A percentile compares a stretch with the other conserved stretches of the same genome.
phyloP scores from a whole-genome alignment of 805 yeast genomes.

The Candida morakotiae region DNA sequence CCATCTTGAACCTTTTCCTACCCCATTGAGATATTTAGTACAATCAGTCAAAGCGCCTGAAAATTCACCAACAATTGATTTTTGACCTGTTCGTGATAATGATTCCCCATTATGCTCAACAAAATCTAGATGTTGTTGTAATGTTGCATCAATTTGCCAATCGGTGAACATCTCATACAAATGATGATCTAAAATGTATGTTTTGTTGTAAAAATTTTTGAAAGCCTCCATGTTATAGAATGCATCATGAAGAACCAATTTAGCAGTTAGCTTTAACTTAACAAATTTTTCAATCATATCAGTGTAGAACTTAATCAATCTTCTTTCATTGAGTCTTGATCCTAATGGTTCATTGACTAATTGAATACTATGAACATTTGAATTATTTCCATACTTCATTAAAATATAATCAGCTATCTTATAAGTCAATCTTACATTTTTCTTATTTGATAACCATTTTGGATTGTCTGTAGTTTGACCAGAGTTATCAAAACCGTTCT shows the following conservation, averaged over 20 bases:
- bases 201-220: conserved; percentile 26
- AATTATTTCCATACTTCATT: conserved; percentile 63
- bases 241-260: conserved; percentile 78
- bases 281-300: conserved; percentile 67
- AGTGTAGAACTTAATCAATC: conserved; percentile 54
- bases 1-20: conserved; percentile 75
- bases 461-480: conserved; percentile 62
- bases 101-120: conserved; percentile 29
- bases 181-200: conserved; percentile 80
- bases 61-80: conserved; percentile 86
- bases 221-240: conserved; percentile 68
- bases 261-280: conserved; percentile 38
- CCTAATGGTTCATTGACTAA: conserved; percentile 89
- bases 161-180: conserved; percentile 81
- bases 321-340: conserved; percentile 53
- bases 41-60: conserved; percentile 91
- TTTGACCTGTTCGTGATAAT: conserved; percentile 52
- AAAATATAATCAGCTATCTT: conserved; percentile 52
- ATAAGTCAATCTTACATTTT: conserved; percentile 37
- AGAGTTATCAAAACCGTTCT: conserved; percentile 93
- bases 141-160: conserved; percentile 51
- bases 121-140: conserved; percentile 55
- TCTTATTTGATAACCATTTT: conserved; percentile 46
- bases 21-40: conserved; percentile 85
- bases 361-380: conserved; percentile 79